A percentile compares a stretch with the other conserved stretches of the same genome.
Conservation (phyloP, 495 filamentous ascomycete species). For the Aspergillus carlsbadensis region DNA sequence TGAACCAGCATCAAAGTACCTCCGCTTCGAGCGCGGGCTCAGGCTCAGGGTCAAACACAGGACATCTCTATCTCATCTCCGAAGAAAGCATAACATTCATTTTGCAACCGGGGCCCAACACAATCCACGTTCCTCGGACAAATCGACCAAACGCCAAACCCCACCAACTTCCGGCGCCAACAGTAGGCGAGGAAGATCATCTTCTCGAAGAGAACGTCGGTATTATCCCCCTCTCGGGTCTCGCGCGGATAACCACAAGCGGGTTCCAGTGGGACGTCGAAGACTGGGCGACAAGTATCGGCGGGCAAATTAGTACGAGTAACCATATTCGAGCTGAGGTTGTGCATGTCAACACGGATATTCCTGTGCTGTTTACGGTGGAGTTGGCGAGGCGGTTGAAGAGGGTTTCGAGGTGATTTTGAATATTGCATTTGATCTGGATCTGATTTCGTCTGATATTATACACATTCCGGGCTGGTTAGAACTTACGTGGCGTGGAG, state of each 20-base stretch:
- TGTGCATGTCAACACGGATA: slow-evolving; percentile 63
- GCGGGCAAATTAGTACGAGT: slow-evolving; percentile 85
- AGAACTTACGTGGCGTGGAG: too few species aligned
- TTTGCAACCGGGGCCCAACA: slow-evolving; percentile 64
- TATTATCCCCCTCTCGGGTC: slow-evolving; percentile 77
- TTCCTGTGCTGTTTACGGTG: slow-evolving; percentile 80
- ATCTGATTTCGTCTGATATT: background rate
- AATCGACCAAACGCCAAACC: slow-evolving; percentile 18
- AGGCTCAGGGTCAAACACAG: background rate
- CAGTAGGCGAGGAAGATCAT: too few species aligned
- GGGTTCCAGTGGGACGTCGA: slow-evolving; percentile 90
- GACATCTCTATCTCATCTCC: slow-evolving; percentile 68
- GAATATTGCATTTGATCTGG: slow-evolving; percentile 3
- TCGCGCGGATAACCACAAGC: slow-evolving; percentile 67
- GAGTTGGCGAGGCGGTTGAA: slow-evolving; percentile 57
- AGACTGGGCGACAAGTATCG: slow-evolving; percentile 79
- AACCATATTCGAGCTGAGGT: slow-evolving; percentile 68
- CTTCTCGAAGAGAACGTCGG: slow-evolving; percentile 69
- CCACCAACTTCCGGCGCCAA: too few species aligned
- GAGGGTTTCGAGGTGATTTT: slow-evolving; percentile 14
- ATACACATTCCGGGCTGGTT: background rate
- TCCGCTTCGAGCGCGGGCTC: too few species aligned
- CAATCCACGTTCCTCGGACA: slow-evolving; percentile 59
- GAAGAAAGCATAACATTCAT: slow-evolving; percentile 79
- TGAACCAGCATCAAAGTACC: slow-evolving; percentile 19